Evolutionary conservation across 306 rosid genomes (phyloP).

Genomic region (Vicia sativa): DNA sequence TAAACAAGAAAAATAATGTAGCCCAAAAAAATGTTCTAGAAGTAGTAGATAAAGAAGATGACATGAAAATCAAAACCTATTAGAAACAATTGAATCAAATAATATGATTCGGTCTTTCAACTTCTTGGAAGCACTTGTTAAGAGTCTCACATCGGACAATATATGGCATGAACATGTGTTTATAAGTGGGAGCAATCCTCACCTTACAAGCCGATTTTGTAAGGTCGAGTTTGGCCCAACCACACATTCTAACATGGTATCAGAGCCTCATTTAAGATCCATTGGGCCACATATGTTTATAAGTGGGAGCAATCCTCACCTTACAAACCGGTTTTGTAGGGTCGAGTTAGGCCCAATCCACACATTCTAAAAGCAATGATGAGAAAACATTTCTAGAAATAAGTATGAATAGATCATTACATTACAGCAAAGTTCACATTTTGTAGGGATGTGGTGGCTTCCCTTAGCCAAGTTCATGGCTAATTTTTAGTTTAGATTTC

Average conservation of each 20-base stretch:
- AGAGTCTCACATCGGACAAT: no score
- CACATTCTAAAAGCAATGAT: no score
- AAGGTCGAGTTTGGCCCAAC: no score
- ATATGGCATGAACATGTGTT: no score
- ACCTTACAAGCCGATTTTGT: no score
- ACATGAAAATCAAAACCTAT: slow-evolving; percentile 9
- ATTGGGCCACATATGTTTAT: no score
- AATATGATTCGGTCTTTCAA: background rate
- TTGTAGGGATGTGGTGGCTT: background rate
- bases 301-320: no score
- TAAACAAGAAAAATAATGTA: slow-evolving; percentile 2
- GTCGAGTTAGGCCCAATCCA: no score
- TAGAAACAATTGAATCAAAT: slow-evolving; percentile 4
- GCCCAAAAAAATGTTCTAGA: background rate
- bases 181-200: no score
- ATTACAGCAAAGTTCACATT: background rate
- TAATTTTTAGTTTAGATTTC: background rate
- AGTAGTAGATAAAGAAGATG: background rate
- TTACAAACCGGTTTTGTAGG: no score
- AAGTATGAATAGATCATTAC: slow-evolving; percentile 9
- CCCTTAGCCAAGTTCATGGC: slow-evolving; percentile 4
- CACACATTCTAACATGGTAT: no score
- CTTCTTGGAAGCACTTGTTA: slow-evolving; percentile 13
- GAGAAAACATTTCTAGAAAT: slow-evolving; percentile 7
- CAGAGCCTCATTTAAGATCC: no score